Base-by-base conservation (phyloP, 1,139 yeast species). In the Taiozyma onychis region DNA sequence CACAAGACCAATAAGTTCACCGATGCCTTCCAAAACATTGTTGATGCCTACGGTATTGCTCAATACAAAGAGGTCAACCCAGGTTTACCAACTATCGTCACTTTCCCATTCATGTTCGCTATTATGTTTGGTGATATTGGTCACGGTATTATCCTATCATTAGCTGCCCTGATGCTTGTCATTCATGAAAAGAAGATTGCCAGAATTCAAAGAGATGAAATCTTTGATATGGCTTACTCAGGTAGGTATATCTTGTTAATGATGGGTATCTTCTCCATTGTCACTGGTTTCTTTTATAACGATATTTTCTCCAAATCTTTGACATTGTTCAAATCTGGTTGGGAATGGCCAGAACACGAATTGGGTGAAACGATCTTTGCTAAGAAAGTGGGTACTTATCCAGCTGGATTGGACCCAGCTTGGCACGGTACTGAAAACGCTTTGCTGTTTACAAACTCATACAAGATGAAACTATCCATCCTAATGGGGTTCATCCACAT, bases 111-210 rank as follows among this genome's bases (percentile, higher is more conserved):
- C 69, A 89, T 93, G 97, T 93, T 93, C 74, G 97, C 99, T 39
- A 88, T 95, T 60, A 93, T 93, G 99, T 93, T 93, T 76, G 99
- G 99, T 69, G 99, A 93, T 71, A 70, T 91, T 54, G 99, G 99
- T 4, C 99, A 93, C 67, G 99, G 99, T 18, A 73, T 89, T 49
- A 78, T 95, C 54, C 75, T 95, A 60, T 73, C 83, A 44, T 67
- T 88, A 56, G 91, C 88, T 11, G 95, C 95, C 9, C 66, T 81
- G 35, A 74, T 75, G 44, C 72, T 93, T 60, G 90, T 93, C 16
- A 59, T 77, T 47, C 83, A 85, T 61, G 99, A 93, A 68, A 69
- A 69, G 51, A 71, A 72, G 48, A 77, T 93, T 54, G 85, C 77
- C 21, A 75, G 77, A 48, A 77, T 83, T 78, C 78, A 83, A 58